phyloP scores from a whole-genome alignment of 495 filamentous ascomycete species.

The Aspergillus homomorphus region DNA sequence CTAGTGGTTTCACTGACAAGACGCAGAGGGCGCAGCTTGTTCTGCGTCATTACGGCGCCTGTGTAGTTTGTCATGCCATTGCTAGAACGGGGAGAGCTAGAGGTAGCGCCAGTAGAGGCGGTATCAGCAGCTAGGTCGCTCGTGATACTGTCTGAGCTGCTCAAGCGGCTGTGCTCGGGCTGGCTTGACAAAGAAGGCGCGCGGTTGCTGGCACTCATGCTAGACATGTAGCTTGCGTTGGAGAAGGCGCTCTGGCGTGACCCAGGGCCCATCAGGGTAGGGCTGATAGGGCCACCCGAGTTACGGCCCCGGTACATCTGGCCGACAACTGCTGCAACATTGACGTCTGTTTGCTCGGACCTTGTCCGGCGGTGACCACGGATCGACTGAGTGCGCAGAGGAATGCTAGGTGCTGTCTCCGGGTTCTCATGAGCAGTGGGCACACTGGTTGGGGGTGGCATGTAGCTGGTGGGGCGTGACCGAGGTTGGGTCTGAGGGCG shows the following conservation, averaged over 20 bases:
- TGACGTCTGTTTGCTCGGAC: conserved; percentile 66
- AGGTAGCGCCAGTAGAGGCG: conserved; percentile 47
- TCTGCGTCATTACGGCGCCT: conserved; percentile 64
- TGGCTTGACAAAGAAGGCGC: conserved; percentile 47
- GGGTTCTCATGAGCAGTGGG: conserved; percentile 59
- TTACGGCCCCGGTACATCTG: conserved; percentile 78
- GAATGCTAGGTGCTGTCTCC: conserved; percentile 79
- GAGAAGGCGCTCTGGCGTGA: conserved; percentile 47
- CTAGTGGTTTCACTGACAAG: conserved; percentile 59
- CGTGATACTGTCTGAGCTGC: conserved; percentile 56
- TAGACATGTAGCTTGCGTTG: conserved; percentile 40
- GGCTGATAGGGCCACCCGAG: conserved; percentile 54
- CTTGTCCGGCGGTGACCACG: conserved; percentile 59
- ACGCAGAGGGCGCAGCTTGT: conserved; percentile 77
- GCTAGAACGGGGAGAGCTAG: conserved; percentile 55
- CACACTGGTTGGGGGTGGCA: conserved; percentile 47
- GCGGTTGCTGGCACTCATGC: conserved; percentile 48
- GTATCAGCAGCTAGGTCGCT: conserved; percentile 58
- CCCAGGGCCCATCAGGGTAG: conserved; percentile 45
- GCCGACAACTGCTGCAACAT: conserved; percentile 67
- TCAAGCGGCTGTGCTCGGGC: conserved; percentile 42
- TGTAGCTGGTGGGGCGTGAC: conserved; percentile 60
- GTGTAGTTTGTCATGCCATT: conserved; percentile 54
- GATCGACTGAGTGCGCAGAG: conserved; percentile 65
- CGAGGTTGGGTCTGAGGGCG: conserved; percentile 33